Conservation (phyloP, 805 yeast genomes). For the Yarrowia deformans region DNA sequence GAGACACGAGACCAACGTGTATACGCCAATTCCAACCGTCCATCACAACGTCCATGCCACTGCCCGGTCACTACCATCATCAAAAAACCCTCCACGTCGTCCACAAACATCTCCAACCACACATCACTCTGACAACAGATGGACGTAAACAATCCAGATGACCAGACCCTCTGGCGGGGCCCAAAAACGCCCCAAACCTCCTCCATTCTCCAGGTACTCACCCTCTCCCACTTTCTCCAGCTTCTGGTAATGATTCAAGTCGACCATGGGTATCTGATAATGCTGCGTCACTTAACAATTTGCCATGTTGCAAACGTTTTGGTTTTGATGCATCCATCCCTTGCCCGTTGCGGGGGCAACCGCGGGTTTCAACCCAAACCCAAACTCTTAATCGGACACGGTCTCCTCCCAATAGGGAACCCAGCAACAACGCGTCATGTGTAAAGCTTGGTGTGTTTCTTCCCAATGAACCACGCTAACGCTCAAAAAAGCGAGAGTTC, state of each 20-base stretch:
- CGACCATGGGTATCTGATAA: conserved; percentile 64
- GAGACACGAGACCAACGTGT: background rate
- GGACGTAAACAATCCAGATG: background rate
- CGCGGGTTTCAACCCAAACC: conserved; percentile 5
- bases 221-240: conserved; percentile 98
- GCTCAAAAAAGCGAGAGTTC: background rate
- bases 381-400: conserved; percentile 7
- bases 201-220: conserved; percentile 47
- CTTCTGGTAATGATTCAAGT: conserved; percentile 88
- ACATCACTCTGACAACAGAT: background rate
- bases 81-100: too few relatives aligned
- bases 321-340: conserved; percentile 39
- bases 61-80: too few relatives aligned
- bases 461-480: conserved; percentile 10
- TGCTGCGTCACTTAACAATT: conserved; percentile 36
- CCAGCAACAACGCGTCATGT: conserved; percentile 38
- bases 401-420: conserved; percentile 22
- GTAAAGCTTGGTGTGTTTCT: conserved; percentile 6
- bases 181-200: too few relatives aligned
- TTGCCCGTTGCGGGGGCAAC: conserved; percentile 40
- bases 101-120: background rate
- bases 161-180: too few relatives aligned
- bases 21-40: too few relatives aligned
- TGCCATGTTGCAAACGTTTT: conserved; percentile 37
- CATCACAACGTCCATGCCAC: too few relatives aligned